These are phyloP conservation scores for Bipolaris victoriae DNA, from an alignment of 2,329 filamentous ascomycete species.

Conservation along the genomic window DNA sequence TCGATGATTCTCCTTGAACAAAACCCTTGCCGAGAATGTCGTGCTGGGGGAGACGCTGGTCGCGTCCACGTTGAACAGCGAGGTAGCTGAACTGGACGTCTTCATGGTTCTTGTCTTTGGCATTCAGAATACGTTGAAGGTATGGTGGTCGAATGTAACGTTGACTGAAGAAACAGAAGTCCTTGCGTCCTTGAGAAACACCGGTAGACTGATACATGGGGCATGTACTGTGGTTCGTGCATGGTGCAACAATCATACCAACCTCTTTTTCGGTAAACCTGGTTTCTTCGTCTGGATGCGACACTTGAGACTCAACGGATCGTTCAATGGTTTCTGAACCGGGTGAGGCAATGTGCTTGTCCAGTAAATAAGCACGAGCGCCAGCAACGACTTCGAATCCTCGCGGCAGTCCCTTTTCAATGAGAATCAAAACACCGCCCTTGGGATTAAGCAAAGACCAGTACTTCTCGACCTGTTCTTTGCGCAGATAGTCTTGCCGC, in stretches of 20 bases:
- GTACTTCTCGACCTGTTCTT: conserved; percentile 81
- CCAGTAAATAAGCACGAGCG: conserved; percentile 78
- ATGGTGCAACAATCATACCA: conserved; percentile 69
- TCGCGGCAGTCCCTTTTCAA: conserved; percentile 89
- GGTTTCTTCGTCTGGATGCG: conserved; percentile 46
- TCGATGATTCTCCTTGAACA: conserved; percentile 62
- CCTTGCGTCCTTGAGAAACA: conserved; percentile 74
- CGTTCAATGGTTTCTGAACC: conserved; percentile 53
- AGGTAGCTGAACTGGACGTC: conserved; percentile 92
- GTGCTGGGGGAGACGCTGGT: conserved; percentile 55
- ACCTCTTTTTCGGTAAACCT: conserved; percentile 57
- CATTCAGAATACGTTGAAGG: conserved; percentile 76
- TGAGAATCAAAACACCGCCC: conserved; percentile 82
- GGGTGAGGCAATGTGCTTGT: conserved; percentile 73
- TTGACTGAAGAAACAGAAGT: conserved; percentile 91
- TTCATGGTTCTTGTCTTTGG: conserved; percentile 78
- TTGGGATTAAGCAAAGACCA: conserved; percentile 85
- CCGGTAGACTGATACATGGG: conserved; percentile 85
- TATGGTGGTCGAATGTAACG: conserved; percentile 84
- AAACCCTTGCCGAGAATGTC: conserved; percentile 42
- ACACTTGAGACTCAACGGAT: conserved; percentile 48
- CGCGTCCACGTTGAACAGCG: conserved; percentile 77
- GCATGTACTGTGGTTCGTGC: conserved; percentile 86
- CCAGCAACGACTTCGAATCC: conserved; percentile 93
- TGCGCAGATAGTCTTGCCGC: conserved; percentile 76